phyloP scores from a whole-genome alignment of 2,329 filamentous ascomycete species.

The Leptographium galeiforme region DNA sequence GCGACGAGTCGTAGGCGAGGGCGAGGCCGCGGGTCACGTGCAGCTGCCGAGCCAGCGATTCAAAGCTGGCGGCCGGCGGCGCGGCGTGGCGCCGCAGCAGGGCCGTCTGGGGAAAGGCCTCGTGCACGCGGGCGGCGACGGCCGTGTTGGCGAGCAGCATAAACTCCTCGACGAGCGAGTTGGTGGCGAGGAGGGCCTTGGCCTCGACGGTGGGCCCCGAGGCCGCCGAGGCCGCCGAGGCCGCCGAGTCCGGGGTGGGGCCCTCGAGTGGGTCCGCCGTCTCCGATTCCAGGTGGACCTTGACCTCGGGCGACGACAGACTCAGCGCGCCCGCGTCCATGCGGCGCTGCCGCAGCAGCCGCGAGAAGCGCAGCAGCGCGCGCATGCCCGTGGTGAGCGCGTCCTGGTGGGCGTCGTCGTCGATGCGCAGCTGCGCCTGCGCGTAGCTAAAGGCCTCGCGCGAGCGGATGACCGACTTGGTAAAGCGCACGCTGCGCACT shows the following conservation, averaged over 20 bases:
- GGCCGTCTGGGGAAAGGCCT: constrained; percentile 87
- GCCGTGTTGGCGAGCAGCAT: constrained; percentile 97
- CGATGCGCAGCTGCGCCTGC: constrained; percentile 84
- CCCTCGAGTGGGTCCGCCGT: too few species aligned
- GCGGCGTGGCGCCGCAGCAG: constrained; percentile 84
- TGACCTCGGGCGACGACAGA: constrained; percentile 93
- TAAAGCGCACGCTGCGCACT: constrained; percentile 75
- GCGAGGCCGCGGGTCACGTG: constrained; percentile 56
- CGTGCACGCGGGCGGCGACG: constrained; percentile 80
- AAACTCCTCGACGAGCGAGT: constrained; percentile 96
- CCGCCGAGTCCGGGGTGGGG: too few species aligned
- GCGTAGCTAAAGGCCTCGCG: constrained; percentile 97
- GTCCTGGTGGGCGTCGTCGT: constrained; percentile 76
- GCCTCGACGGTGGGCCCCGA: constrained; percentile 53
- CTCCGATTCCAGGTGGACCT: constrained; percentile 74
- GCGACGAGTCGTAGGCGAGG: constrained; percentile 72
- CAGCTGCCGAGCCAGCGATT: constrained; percentile 83
- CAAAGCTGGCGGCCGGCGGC: constrained; percentile 91
- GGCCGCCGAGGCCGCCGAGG: not conserved
- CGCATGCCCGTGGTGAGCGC: constrained; percentile 85
- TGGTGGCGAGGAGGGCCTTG: constrained; percentile 86
- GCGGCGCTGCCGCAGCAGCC: constrained; percentile 85
- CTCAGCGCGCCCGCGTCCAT: constrained; percentile 93
- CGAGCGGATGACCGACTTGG: constrained; percentile 95
- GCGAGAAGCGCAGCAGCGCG: constrained; percentile 73